Base-by-base conservation (phyloP, 1,284 basidiomycete genomes). In the Chondrostereum purpureum region DNA sequence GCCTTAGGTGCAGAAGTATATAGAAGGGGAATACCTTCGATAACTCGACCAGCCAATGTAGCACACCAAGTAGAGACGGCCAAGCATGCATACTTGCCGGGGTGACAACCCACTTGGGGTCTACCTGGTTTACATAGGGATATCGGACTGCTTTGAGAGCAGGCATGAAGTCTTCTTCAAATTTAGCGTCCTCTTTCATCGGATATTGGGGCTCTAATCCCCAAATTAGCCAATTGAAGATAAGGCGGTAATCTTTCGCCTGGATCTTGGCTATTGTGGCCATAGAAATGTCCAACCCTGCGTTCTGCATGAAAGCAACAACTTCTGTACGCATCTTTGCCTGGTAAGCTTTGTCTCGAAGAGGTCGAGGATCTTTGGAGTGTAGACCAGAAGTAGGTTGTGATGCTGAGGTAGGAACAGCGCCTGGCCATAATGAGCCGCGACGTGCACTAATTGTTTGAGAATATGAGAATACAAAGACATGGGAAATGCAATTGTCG, bases 11-110 rank as follows among this genome's bases (percentile, higher is more conserved):
- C n/a, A 39, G 11, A 13, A 23, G 39, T 14, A 37, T 12, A 4
- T 8, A 14, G 19, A 34, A 39, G 35, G 33, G 19, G 59, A 71
- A 36, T 48, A 89, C 90, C 68, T 81, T 83, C 56, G 82, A 82
- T 51, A 90, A 63, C 53, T 91, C 86, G 1, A 86, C 84, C 12
- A 95, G 67, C 92, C 92, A 95, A 61, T 91, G 85, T 39, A 95
- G 59, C 58, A 89, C 85, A 16, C 86, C 91, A 13, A 93, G 67
- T 13, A 93, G 61, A 12, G 76, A 67, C 0, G 88, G 88, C 92
- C 91, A 94, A 13, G 84, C 81, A 61, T 88, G 85, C 67, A 85
- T 82, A 48, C 83, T 85, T 0, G 88, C 90, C 0, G 90, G 87
- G 1, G 90, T 83, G 3, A 80, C 80, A n/a, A 95, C 64, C 72